These are phyloP conservation scores for Boletus eberwhitei DNA, from an alignment of 768 basidiomycete genomes.

Conservation along the genomic window DNA sequence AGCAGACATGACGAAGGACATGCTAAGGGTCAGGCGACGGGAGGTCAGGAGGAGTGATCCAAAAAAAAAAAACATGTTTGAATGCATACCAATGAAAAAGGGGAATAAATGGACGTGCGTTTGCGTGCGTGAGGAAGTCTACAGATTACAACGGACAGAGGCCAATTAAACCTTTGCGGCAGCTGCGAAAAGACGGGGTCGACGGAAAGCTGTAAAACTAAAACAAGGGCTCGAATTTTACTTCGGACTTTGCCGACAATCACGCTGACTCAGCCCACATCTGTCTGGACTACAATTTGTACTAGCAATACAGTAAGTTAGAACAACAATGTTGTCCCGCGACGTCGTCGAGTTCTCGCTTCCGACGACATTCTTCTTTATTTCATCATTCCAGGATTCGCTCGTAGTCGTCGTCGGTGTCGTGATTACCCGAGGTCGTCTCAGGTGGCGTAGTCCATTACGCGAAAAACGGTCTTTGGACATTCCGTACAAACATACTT, in stretches of 20 bases:
- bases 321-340: not conserved
- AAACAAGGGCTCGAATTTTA: conserved; percentile 24
- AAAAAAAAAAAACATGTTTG: not conserved
- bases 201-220: conserved; percentile 19
- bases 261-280: conserved; percentile 27
- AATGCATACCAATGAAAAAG: conserved; percentile 25
- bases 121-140: conserved; percentile 36
- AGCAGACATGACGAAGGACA: conserved; percentile 38
- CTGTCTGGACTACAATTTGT: too few relatives aligned
- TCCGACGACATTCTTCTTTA: not conserved
- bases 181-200: conserved; percentile 26
- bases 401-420: not conserved
- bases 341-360: not conserved
- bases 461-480: not conserved
- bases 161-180: conserved; percentile 26
- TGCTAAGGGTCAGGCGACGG: conserved; percentile 17
- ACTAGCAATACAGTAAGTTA: too few relatives aligned
- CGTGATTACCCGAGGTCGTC: not conserved
- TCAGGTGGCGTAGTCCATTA: not conserved
- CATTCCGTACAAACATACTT: not conserved
- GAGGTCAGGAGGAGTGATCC: conserved; percentile 1
- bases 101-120: conserved; percentile 35
- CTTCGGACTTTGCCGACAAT: conserved; percentile 28
- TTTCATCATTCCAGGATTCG: not conserved
- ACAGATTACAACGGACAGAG: conserved; percentile 34